These are phyloP conservation scores for Venturia nashicola DNA, from an alignment of 2,329 filamentous ascomycete species.

Conservation along the genomic window DNA sequence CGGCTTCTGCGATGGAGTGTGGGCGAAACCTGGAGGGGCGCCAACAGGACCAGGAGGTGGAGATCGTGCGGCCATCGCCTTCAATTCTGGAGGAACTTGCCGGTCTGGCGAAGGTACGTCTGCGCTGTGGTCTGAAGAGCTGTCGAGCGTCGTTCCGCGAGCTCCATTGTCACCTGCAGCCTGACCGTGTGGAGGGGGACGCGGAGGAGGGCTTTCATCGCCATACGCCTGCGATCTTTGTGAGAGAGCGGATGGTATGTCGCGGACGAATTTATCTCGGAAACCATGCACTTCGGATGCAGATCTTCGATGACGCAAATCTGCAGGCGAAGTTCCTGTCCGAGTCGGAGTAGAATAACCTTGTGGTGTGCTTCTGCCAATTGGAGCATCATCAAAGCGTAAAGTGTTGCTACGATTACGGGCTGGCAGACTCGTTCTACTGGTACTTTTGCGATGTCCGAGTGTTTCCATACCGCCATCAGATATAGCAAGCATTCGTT, in stretches of 20 bases:
- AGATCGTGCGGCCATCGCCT: conserved; percentile 22
- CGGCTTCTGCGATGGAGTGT: conserved; percentile 60
- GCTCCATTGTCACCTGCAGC: not conserved
- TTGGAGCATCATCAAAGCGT: conserved; percentile 29
- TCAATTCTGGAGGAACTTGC: conserved; percentile 18
- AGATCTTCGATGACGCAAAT: conserved; percentile 15
- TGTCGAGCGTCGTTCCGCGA: conserved; percentile 2
- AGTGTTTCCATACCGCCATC: conserved; percentile 14
- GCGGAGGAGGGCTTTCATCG: conserved; percentile 4
- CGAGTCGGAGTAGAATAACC: conserved; percentile 23
- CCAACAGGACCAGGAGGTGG: conserved; percentile 61
- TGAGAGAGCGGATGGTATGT: not conserved
- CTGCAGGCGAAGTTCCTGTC: conserved; percentile 40
- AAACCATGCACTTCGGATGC: conserved; percentile 13
- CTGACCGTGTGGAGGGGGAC: conserved; percentile 8
- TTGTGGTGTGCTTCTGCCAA: conserved; percentile 17
- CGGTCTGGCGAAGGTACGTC: conserved; percentile 15
- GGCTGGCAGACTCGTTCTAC: conserved; percentile 27
- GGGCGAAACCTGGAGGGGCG: conserved; percentile 66
- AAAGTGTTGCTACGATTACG: conserved; percentile 21
- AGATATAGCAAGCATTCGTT: conserved; percentile 50
- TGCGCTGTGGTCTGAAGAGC: conserved; percentile 16
- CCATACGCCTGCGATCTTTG: not conserved
- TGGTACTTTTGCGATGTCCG: conserved; percentile 31
- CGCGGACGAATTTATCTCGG: not conserved